Conservation (phyloP, 768 basidiomycete genomes). For the Fibroporia radiculosa region DNA sequence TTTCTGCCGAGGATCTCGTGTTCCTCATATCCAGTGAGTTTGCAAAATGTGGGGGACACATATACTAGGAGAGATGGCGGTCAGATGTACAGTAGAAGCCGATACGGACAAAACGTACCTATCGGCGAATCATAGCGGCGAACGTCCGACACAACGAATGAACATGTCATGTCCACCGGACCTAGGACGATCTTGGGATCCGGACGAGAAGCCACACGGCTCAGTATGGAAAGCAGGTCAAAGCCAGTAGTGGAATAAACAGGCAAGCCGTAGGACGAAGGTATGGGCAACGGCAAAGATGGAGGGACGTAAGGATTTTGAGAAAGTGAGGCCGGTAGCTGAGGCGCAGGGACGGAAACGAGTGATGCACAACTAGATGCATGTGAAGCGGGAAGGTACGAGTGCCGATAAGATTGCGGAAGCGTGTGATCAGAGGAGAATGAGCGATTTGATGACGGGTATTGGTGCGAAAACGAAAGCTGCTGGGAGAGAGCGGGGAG, state of each 20-base stretch:
- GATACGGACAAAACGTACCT: conserved; percentile 8
- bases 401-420: conserved; percentile 1
- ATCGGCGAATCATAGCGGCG: conserved; percentile 78
- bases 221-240: conserved; percentile 77
- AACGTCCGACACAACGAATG: conserved; percentile 87
- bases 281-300: conserved; percentile 14
- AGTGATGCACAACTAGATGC: too few relatives aligned
- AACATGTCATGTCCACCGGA: conserved; percentile 86
- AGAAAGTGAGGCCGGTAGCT: conserved; percentile 1
- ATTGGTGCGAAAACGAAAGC: neutral
- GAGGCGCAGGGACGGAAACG: conserved; percentile 5
- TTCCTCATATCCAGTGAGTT: conserved; percentile 67
- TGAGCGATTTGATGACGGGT: neutral
- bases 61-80: conserved; percentile 52
- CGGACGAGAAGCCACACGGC: conserved; percentile 66
- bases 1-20: conserved; percentile 80
- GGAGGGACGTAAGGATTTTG: neutral
- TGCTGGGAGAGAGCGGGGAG: neutral
- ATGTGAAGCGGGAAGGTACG: neutral
- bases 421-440: neutral
- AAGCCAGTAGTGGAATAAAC: conserved; percentile 91
- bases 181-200: conserved; percentile 75
- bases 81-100: neutral
- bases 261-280: conserved; percentile 32
- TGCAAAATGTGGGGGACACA: conserved; percentile 77